Percentiles rank a stretch among this genome's conserved stretches.
phyloP scores from a whole-genome alignment of 2,329 filamentous ascomycete species.

The Aspergillus luchuensis region DNA sequence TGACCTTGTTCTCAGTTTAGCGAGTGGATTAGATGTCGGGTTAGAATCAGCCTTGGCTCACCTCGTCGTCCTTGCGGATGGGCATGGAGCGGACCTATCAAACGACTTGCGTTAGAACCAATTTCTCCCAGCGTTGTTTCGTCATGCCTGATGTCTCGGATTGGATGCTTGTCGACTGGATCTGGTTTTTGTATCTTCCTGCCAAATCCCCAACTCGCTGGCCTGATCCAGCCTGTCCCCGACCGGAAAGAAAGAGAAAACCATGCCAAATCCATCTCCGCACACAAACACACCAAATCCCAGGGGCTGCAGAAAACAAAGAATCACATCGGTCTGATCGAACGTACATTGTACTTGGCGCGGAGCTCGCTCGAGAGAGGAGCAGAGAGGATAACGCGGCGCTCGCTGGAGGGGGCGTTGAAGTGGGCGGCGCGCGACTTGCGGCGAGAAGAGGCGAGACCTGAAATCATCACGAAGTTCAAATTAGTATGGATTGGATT shows the following conservation, averaged over 20 bases:
- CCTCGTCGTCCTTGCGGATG: slow-evolving; percentile 94
- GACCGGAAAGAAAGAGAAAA: not conserved
- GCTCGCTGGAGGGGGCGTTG: slow-evolving; percentile 83
- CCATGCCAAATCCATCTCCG: not conserved
- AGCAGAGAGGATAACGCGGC: slow-evolving; percentile 96
- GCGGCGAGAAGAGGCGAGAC: slow-evolving; percentile 74
- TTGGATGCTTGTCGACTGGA: too few species aligned
- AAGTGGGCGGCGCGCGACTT: slow-evolving; percentile 99
- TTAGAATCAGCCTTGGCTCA: not conserved
- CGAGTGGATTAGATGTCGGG: not conserved
- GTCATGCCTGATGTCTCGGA: not conserved
- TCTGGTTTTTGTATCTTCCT: not conserved
- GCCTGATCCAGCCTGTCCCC: too few species aligned
- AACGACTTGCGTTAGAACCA: slow-evolving; percentile 11
- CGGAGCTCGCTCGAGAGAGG: slow-evolving; percentile 94
- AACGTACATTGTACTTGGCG: slow-evolving; percentile 95
- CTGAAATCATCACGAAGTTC: slow-evolving; percentile 24
- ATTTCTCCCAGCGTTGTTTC: not conserved
- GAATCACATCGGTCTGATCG: slow-evolving; percentile 1
- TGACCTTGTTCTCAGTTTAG: slow-evolving; percentile 52
- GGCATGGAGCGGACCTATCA: slow-evolving; percentile 87
- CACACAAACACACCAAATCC: not conserved
- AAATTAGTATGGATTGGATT: slow-evolving; percentile 6
- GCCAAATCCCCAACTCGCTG: not conserved
- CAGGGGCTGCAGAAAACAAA: not conserved